Percentiles rank a stretch among this genome's conserved stretches.
Conservation (phyloP, 768 basidiomycete species). For the Rhizopogon salebrosus region DNA sequence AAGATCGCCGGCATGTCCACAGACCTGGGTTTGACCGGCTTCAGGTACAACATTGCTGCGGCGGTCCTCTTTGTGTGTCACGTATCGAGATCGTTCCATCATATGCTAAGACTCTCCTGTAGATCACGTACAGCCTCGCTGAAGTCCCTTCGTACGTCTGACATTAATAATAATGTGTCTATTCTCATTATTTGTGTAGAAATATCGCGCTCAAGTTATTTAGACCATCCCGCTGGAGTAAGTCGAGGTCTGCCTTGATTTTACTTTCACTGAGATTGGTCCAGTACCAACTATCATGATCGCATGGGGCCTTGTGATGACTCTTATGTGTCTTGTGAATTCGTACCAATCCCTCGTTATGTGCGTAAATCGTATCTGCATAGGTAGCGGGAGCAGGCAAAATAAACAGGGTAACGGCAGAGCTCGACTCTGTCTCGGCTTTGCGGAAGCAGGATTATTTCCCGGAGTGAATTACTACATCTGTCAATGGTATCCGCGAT, state of each 20-base stretch:
- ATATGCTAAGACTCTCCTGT: neutral
- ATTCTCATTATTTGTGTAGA: constrained; percentile 15
- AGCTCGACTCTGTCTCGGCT: constrained; percentile 37
- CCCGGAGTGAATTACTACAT: constrained; percentile 40
- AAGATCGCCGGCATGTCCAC: constrained; percentile 39
- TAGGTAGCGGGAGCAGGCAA: too few relatives aligned
- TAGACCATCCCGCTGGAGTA: constrained; percentile 32
- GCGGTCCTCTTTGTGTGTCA: constrained; percentile 32
- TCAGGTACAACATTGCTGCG: constrained; percentile 32
- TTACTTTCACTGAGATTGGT: constrained; percentile 1
- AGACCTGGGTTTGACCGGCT: constrained; percentile 30
- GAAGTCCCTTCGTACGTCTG: constrained; percentile 33
- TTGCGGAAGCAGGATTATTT: constrained; percentile 45
- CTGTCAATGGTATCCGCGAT: constrained; percentile 55
- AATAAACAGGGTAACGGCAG: constrained; percentile 12
- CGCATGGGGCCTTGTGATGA: constrained; percentile 34
- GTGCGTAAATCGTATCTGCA: constrained; percentile 18
- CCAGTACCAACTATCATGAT: constrained; percentile 37
- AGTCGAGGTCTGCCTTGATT: neutral
- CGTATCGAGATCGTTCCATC: neutral
- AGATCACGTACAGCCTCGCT: constrained; percentile 32
- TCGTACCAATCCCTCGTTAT: constrained; percentile 23
- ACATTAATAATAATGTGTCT: neutral
- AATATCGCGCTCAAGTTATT: constrained; percentile 33
- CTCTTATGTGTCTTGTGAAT: constrained; percentile 33